phyloP scores from a whole-genome alignment of 305 asterid genomes.

The Solanum hybrid region DNA sequence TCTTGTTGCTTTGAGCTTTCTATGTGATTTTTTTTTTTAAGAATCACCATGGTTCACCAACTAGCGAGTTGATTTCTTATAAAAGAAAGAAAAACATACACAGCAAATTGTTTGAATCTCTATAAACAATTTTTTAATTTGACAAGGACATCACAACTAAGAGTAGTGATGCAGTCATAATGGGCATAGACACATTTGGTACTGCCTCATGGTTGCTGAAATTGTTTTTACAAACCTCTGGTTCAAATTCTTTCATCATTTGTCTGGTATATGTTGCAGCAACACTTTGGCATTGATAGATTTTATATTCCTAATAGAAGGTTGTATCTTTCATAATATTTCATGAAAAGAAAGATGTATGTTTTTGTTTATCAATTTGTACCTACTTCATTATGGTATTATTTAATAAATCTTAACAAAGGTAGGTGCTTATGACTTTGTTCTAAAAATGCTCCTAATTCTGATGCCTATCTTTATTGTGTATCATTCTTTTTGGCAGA shows the following conservation, averaged over 20 bases:
- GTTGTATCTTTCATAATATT: not conserved
- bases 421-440: not conserved
- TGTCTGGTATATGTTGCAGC: not conserved
- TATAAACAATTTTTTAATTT: not conserved
- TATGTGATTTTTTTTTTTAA: not conserved
- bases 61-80: not conserved
- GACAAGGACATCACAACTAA: not conserved
- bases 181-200: not conserved
- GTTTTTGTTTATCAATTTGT: not conserved
- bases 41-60: not conserved
- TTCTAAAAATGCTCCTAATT: not conserved
- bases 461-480: not conserved
- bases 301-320: not conserved
- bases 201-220: not conserved
- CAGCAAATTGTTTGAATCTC: not conserved
- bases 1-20: not conserved
- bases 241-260: not conserved
- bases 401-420: not conserved
- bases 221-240: not conserved
- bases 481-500: slow-evolving; percentile 35
- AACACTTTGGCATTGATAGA: not conserved
- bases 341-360: not conserved
- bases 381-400: not conserved
- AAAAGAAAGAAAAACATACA: not conserved
- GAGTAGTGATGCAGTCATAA: not conserved